Percentiles rank a stretch among this genome's conserved stretches.
phyloP scores from a whole-genome alignment of 345 rosid species.

The Euphorbia peplus region DNA sequence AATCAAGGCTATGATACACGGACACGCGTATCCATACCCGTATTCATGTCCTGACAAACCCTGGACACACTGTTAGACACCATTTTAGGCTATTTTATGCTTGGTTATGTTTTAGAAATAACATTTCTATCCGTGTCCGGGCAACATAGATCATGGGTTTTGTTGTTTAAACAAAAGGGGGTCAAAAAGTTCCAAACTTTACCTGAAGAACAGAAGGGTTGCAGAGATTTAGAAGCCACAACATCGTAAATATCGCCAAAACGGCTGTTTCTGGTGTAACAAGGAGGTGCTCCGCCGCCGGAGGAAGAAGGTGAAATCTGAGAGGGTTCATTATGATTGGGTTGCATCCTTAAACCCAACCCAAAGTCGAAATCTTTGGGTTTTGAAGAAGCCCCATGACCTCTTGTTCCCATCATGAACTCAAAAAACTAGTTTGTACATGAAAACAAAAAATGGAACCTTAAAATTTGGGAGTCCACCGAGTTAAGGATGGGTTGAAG shows the following conservation, averaged over 20 bases:
- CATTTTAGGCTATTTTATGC: too few species aligned
- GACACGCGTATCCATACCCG: too few species aligned
- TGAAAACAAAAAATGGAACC: constrained; percentile 18
- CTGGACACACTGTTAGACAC: too few species aligned
- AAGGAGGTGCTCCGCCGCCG: constrained; percentile 33
- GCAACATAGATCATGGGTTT: too few species aligned
- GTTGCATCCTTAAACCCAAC: constrained; percentile 45
- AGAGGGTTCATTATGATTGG: constrained; percentile 21
- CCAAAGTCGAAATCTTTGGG: constrained; percentile 34
- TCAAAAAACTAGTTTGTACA: constrained; percentile 16
- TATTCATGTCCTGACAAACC: too few species aligned
- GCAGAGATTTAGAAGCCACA: constrained; percentile 32
- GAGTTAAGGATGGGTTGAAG: neutral
- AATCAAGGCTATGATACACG: too few species aligned
- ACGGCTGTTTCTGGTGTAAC: constrained; percentile 43
- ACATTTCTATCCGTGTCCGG: too few species aligned
- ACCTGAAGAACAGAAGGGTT: constrained; percentile 36
- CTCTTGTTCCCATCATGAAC: constrained; percentile 21
- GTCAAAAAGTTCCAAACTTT: constrained; percentile 25
- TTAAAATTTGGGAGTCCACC: constrained; percentile 18
- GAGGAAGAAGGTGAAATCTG: constrained; percentile 16
- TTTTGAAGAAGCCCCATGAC: constrained; percentile 18
- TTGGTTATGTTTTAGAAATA: too few species aligned
- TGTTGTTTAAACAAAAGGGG: neutral
- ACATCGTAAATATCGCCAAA: constrained; percentile 42